Percentiles rank a stretch among this genome's conserved stretches.
Conservation (phyloP, 2,329 filamentous ascomycete species). For the Hirsutella minnesotensis region DNA sequence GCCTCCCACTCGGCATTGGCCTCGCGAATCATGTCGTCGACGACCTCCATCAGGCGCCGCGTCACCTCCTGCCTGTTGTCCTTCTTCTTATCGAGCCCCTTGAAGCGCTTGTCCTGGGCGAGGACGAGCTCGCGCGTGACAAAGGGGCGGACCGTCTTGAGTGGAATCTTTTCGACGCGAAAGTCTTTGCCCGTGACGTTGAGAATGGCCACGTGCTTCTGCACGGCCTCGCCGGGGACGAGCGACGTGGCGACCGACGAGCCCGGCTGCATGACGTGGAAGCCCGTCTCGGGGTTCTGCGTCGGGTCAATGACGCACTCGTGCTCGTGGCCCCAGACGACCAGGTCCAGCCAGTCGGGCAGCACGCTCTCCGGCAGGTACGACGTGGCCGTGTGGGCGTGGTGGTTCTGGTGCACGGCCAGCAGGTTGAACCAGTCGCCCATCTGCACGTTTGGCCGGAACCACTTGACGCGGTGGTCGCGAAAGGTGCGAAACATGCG, state of each 20-base stretch:
- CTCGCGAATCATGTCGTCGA: conserved; percentile 78
- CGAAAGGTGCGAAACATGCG: conserved; percentile 87
- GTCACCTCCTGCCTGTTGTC: conserved; percentile 79
- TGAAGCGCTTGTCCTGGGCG: conserved; percentile 62
- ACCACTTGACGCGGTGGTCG: conserved; percentile 90
- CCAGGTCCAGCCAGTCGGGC: conserved; percentile 79
- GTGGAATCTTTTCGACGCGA: conserved; percentile 63
- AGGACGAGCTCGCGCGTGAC: conserved; percentile 74
- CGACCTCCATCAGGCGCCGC: conserved; percentile 59
- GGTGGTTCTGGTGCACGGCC: conserved; percentile 91
- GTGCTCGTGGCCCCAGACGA: conserved; percentile 97
- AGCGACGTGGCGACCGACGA: conserved; percentile 93
- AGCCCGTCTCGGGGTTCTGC: conserved; percentile 75
- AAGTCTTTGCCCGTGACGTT: conserved; percentile 77
- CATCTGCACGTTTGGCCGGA: conserved; percentile 66
- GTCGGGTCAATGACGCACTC: conserved; percentile 83
- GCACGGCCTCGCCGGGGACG: conserved; percentile 75
- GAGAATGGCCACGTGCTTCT: conserved; percentile 83
- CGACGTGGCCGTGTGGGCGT: conserved; percentile 82
- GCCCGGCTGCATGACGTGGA: conserved; percentile 94
- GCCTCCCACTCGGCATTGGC: conserved; percentile 72
- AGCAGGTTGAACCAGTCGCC: conserved; percentile 93
- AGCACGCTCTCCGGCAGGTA: conserved; percentile 90
- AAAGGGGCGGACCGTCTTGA: conserved; percentile 86
- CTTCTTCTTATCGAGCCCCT: conserved; percentile 64